These are phyloP conservation scores for Zygosaccharomyces pseudobailii DNA, from an alignment of 1,139 yeast species.

Conservation along the genomic window DNA sequence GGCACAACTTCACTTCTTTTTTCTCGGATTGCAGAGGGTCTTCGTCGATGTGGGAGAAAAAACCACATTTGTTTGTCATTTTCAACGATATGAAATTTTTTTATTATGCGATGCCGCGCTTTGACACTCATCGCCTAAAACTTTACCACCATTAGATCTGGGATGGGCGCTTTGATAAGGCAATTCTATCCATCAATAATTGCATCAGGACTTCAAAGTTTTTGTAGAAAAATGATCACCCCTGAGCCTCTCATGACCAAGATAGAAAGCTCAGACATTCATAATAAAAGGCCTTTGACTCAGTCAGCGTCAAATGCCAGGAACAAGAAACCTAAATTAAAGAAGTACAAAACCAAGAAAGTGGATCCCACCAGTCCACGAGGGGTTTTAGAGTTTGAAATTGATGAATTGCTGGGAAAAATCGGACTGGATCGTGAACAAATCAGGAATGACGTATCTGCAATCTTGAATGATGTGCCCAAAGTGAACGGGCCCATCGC, in stretches of 20 bases:
- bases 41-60: not conserved
- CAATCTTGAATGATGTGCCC: constrained; percentile 56
- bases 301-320: constrained; percentile 1
- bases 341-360: constrained; percentile 54
- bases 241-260: not conserved
- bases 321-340: constrained; percentile 37
- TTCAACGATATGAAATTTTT: not conserved
- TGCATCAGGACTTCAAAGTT: not conserved
- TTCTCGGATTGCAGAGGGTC: not conserved
- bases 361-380: constrained; percentile 75
- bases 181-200: not conserved
- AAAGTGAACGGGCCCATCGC: constrained; percentile 38
- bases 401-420: constrained; percentile 50
- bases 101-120: not conserved
- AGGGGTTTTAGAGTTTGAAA: constrained; percentile 76
- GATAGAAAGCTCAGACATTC: not conserved
- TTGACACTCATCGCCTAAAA: not conserved
- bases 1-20: too few relatives aligned
- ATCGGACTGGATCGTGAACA: constrained; percentile 43
- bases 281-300: constrained; percentile 1
- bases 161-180: not conserved
- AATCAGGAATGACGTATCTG: constrained; percentile 58
- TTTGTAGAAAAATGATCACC: not conserved
- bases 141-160: not conserved
- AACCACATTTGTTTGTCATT: not conserved